Evolutionary conservation across 2,329 filamentous ascomycete species (phyloP).

Genomic region (Stagonosporopsis cucurbitacearum): DNA sequence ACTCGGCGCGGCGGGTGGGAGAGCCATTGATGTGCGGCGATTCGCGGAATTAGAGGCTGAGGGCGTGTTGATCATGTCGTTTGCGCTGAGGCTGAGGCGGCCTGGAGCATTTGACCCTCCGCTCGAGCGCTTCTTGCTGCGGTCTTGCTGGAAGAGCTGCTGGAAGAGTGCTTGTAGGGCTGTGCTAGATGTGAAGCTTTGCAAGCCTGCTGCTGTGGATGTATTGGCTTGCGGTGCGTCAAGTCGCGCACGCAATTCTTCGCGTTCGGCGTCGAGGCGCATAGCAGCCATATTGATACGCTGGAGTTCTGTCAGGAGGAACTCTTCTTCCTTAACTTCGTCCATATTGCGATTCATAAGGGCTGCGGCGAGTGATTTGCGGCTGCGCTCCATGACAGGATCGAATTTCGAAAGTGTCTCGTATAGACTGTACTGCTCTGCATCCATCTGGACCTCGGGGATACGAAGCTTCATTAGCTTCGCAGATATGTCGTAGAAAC

Average conservation of each 20-base stretch:
- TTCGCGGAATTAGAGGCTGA: slow-evolving; percentile 40
- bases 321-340: slow-evolving; percentile 91
- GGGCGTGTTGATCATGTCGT: slow-evolving; percentile 47
- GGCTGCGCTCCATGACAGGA: slow-evolving; percentile 74
- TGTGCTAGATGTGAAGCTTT: slow-evolving; percentile 76
- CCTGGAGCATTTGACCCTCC: slow-evolving; percentile 36
- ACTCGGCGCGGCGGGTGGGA: slow-evolving; percentile 29
- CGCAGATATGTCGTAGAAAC: slow-evolving; percentile 85
- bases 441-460: slow-evolving; percentile 70
- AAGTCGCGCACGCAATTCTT: slow-evolving; percentile 84
- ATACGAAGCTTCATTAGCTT: slow-evolving; percentile 51
- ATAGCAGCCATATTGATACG: slow-evolving; percentile 88
- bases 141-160: slow-evolving; percentile 81
- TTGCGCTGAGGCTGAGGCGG: slow-evolving; percentile 49
- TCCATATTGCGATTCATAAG: slow-evolving; percentile 81
- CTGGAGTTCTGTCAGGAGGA: slow-evolving; percentile 86
- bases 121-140: slow-evolving; percentile 80
- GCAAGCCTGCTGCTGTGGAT: slow-evolving; percentile 43
- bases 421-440: slow-evolving; percentile 80
- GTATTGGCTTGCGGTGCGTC: slow-evolving; percentile 75
- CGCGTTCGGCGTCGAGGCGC: slow-evolving; percentile 83
- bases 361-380: slow-evolving; percentile 84
- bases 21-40: slow-evolving; percentile 45
- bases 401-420: slow-evolving; percentile 89
- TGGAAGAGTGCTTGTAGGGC: slow-evolving; percentile 82